Evolutionary conservation across 2,329 filamentous ascomycete species (phyloP).

Genomic region (Botrytis paeoniae): DNA sequence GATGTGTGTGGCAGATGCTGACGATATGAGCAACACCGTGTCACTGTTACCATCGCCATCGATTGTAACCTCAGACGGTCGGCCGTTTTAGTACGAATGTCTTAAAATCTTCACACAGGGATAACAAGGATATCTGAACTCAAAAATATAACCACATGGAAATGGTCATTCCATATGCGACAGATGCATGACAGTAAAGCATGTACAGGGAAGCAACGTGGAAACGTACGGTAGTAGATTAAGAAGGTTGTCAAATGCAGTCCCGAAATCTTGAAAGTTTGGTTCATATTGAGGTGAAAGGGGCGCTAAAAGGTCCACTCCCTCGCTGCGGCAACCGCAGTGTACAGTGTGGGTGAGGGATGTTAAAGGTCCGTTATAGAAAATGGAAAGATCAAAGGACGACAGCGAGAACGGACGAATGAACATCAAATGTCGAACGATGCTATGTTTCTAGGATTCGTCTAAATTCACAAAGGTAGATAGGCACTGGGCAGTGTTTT

Average conservation of each 20-base stretch:
- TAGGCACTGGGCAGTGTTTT: neutral
- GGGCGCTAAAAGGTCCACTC: conserved; percentile 6
- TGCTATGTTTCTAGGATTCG: neutral
- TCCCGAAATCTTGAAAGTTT: conserved; percentile 8
- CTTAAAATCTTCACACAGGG: neutral
- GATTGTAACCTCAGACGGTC: conserved; percentile 15
- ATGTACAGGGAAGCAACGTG: conserved; percentile 19
- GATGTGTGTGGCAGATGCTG: conserved; percentile 13
- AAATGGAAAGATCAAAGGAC: neutral
- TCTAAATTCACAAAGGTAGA: neutral
- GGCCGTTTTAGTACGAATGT: conserved; percentile 13
- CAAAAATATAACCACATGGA: conserved; percentile 15
- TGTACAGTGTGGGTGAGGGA: neutral
- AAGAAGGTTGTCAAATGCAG: neutral
- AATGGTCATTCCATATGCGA: neutral
- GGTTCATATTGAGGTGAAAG: neutral
- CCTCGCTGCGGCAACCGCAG: neutral
- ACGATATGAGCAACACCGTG: neutral
- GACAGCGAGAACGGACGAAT: neutral
- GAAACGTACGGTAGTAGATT: conserved; percentile 1
- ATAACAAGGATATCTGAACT: neutral
- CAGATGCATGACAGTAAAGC: neutral
- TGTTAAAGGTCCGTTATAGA: neutral
- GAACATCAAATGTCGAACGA: neutral
- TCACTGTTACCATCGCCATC: neutral